Evolutionary conservation across 257 asterid genomes (phyloP).

Genomic region (Plantago ovata): DNA sequence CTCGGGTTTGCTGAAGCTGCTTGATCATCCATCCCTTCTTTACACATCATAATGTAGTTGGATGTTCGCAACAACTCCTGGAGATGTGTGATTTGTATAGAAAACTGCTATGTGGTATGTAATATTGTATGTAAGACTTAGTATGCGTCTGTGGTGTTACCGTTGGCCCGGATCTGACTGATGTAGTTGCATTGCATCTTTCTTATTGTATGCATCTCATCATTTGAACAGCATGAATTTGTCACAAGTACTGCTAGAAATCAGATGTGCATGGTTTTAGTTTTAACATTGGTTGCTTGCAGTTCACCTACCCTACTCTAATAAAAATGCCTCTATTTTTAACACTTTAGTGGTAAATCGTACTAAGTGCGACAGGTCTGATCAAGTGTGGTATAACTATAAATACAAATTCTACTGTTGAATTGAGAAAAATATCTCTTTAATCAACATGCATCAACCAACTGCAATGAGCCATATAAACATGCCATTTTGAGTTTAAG

Average conservation of each 20-base stretch:
- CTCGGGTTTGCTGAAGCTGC: constrained; percentile 90
- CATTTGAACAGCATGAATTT: neutral
- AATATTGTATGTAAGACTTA: neutral
- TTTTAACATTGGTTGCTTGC: neutral
- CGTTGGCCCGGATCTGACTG: neutral
- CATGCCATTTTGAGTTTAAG: too few relatives aligned
- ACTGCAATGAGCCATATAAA: too few relatives aligned
- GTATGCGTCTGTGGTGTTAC: neutral
- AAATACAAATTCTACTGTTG: too few relatives aligned
- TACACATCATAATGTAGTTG: neutral
- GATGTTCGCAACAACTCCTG: neutral
- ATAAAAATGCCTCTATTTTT: too few relatives aligned
- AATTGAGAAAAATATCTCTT: too few relatives aligned
- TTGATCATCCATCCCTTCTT: constrained; percentile 21
- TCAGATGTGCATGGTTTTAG: constrained; percentile 4
- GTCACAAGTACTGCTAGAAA: too few relatives aligned
- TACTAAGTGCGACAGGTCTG: too few relatives aligned
- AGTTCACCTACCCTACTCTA: too few relatives aligned
- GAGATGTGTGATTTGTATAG: constrained; percentile 2
- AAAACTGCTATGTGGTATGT: neutral
- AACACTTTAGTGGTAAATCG: too few relatives aligned
- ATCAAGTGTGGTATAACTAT: too few relatives aligned
- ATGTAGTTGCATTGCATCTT: constrained; percentile 13
- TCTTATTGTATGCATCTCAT: constrained; percentile 13
- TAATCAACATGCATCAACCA: too few relatives aligned